Evolutionary conservation across 805 yeast species (phyloP), one percentile per base, ranked within the genome.

Genomic region (Barnettozyma siamensis): DNA sequence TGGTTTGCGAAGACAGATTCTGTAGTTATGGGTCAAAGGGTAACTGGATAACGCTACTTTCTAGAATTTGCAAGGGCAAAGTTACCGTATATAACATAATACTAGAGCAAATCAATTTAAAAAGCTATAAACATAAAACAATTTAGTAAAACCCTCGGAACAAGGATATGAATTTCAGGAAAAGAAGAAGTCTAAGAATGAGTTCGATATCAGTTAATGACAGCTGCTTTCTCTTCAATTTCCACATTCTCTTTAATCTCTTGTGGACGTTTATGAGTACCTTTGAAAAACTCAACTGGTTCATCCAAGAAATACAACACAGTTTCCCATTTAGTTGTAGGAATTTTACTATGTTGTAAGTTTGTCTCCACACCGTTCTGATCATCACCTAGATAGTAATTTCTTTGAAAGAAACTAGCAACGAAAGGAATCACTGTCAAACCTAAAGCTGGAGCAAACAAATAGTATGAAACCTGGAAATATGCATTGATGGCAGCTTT

Each of bases 291-390:
- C 6, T 31, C 32, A 31, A 42, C 26, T 27, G 42, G 45, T 27
- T 42, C 42, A 36, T 41, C 44, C 20, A 29, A 30, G 38, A 33
- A 37, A 23, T 27, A 23, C 15, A 26, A 24, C 7, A 42, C 5
- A 13, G 31, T 38, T 28, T 42, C 37, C 37, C 41, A 34, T 6
- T 4, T 23, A 13, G 33, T 29, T 27, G 21, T 40, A 21, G 44
- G 44, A 15, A 44, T 35, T 30, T 38, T 29, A 4, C 19, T 18
- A 29, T 47, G 40, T 13, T 34, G 33, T 17, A 44, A 50, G 8
- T 50, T 48, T 29, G 50, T 57, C 45, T 63, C 66, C 41, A 63
- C 52, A 24, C 63, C 62, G 47, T 65, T 66, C 18, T 65, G 67
- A 15, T 52, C 45, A 34, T 65, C 64, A 35, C 68, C 68, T 37